These are phyloP conservation scores for Parasarocladium wereldwijsianum DNA, from an alignment of 2,329 filamentous ascomycete genomes.

Conservation along the genomic window DNA sequence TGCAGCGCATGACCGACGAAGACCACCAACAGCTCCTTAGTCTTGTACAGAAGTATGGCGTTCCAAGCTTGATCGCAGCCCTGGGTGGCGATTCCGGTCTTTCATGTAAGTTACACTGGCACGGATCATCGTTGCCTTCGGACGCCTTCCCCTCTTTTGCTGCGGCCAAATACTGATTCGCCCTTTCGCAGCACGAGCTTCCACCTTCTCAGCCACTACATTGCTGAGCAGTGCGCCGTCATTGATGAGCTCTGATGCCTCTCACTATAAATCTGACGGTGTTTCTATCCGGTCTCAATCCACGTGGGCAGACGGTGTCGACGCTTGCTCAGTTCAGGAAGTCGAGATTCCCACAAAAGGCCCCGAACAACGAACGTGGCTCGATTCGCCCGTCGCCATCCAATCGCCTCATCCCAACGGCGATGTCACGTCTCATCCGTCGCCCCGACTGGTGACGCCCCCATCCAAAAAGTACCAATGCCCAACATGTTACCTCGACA, in stretches of 20 bases:
- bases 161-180: not conserved
- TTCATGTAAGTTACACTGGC: slow-evolving; percentile 16
- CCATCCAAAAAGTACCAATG: slow-evolving; percentile 28
- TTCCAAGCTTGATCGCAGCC: slow-evolving; percentile 21
- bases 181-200: slow-evolving; percentile 1
- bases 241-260: slow-evolving; percentile 4
- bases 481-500: slow-evolving; percentile 29
- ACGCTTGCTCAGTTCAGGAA: slow-evolving; percentile 4
- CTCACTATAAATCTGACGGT: slow-evolving; percentile 4
- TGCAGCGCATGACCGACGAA: slow-evolving; percentile 21
- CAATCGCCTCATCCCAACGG: slow-evolving; percentile 17
- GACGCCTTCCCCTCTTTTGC: no score
- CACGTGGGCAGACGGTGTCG: slow-evolving; percentile 6
- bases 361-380: slow-evolving; percentile 20
- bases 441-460: slow-evolving; percentile 20
- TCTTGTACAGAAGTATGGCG: slow-evolving; percentile 22
- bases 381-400: slow-evolving; percentile 22
- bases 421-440: slow-evolving; percentile 20
- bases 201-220: slow-evolving; percentile 4
- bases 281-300: slow-evolving; percentile 5
- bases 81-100: slow-evolving; percentile 13
- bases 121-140: not conserved
- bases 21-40: slow-evolving; percentile 22
- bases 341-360: slow-evolving; percentile 11
- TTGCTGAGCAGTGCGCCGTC: slow-evolving; percentile 4